These are phyloP conservation scores for Clitopilus hobsonii DNA, from an alignment of 768 basidiomycete genomes.

Conservation along the genomic window DNA sequence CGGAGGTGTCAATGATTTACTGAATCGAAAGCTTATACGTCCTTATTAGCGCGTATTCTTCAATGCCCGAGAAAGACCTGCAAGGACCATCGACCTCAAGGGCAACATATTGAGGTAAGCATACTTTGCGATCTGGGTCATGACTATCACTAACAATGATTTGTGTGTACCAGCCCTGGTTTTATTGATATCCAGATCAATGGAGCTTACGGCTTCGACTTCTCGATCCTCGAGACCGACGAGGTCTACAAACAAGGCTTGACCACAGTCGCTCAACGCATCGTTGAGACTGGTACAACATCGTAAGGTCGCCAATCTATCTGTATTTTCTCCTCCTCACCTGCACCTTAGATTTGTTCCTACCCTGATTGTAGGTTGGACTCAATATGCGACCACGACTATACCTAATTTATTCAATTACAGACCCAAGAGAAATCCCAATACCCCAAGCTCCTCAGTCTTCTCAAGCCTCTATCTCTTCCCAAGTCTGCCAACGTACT, in stretches of 20 bases:
- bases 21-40: too few species aligned
- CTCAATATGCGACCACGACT: not conserved
- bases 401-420: not conserved
- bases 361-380: conserved; percentile 59
- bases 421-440: conserved; percentile 77
- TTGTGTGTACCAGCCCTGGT: conserved; percentile 85
- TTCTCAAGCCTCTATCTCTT: conserved; percentile 65
- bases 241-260: conserved; percentile 64
- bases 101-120: conserved; percentile 72
- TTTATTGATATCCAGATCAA: conserved; percentile 88
- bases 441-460: conserved; percentile 64
- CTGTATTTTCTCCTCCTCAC: conserved; percentile 4
- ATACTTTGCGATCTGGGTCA: not conserved
- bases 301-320: conserved; percentile 46
- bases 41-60: conserved; percentile 61
- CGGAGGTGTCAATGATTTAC: too few species aligned
- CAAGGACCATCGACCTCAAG: conserved; percentile 58
- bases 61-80: conserved; percentile 53
- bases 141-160: too few species aligned
- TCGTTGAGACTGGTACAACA: conserved; percentile 86
- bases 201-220: conserved; percentile 85
- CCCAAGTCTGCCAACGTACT: conserved; percentile 66
- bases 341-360: conserved; percentile 43
- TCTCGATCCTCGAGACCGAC: conserved; percentile 77
- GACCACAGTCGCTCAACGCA: conserved; percentile 65